Percentiles rank a stretch among this genome's conserved stretches.
phyloP scores from a whole-genome alignment of 768 basidiomycete genomes.

The Boletus rex-veris region DNA sequence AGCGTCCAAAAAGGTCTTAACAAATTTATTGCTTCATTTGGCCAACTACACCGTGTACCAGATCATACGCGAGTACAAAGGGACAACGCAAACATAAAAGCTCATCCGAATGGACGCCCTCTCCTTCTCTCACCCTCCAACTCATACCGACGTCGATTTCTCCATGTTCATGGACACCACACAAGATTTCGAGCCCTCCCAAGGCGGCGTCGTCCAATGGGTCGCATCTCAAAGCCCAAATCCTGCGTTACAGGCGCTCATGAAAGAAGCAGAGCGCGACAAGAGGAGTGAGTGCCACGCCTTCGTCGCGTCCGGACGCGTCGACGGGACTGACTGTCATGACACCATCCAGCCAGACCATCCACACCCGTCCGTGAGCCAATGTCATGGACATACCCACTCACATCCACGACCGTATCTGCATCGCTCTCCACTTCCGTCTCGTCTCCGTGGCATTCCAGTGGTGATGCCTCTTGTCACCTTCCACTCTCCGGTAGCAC shows the following conservation, averaged over 20 bases:
- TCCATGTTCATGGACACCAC: slow-evolving; percentile 14
- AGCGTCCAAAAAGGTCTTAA: no score
- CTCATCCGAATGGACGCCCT: not conserved
- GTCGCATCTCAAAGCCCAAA: slow-evolving; percentile 25
- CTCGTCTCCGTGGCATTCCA: slow-evolving; percentile 10
- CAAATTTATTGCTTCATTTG: no score
- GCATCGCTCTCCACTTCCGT: not conserved
- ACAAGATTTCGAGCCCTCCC: slow-evolving; percentile 5
- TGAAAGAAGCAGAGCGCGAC: slow-evolving; percentile 27
- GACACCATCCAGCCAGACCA: slow-evolving; percentile 13
- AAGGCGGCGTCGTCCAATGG: slow-evolving; percentile 21
- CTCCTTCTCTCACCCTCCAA: not conserved
- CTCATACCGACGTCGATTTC: not conserved
- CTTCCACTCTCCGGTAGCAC: slow-evolving; percentile 4
- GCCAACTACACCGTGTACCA: no score
- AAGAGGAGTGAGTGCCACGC: slow-evolving; percentile 16
- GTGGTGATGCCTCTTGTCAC: slow-evolving; percentile 2
- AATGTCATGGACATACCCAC: slow-evolving; percentile 15
- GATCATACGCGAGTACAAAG: no score
- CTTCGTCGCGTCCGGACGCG: not conserved
- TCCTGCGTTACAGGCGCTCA: slow-evolving; percentile 23
- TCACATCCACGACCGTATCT: slow-evolving; percentile 7
- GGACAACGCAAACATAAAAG: not conserved
- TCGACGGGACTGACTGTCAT: not conserved
- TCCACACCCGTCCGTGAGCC: slow-evolving; percentile 10